Conservation (phyloP, 371 early-diverging fungal genomes). For the Mucor mucedo region DNA sequence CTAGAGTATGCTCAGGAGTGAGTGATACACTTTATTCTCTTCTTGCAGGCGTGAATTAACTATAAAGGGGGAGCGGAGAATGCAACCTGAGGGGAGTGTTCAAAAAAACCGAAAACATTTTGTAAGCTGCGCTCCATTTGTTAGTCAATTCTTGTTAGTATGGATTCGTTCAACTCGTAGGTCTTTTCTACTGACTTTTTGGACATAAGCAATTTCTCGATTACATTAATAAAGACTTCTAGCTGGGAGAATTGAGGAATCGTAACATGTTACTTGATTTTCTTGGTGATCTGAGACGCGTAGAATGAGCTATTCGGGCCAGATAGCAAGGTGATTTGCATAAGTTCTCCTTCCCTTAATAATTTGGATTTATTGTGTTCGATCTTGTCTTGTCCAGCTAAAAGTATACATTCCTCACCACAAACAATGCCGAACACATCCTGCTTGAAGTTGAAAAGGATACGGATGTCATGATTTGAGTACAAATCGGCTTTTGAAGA, state of each 20-base stretch:
- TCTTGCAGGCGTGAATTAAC: too few relatives aligned
- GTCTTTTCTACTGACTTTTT: not conserved
- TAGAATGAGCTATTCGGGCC: not conserved
- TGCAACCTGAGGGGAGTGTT: too few relatives aligned
- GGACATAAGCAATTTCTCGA: not conserved
- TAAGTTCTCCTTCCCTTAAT: too few relatives aligned
- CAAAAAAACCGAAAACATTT: not conserved
- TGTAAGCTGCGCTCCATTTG: not conserved
- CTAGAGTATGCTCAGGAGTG: too few relatives aligned
- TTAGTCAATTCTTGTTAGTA: not conserved
- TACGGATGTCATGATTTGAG: constrained; percentile 3
- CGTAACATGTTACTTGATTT: not conserved
- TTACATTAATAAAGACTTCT: not conserved
- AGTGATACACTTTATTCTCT: too few relatives aligned
- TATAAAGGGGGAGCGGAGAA: too few relatives aligned
- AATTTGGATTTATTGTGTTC: too few relatives aligned
- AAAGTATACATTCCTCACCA: not conserved
- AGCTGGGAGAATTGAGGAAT: not conserved
- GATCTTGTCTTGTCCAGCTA: too few relatives aligned
- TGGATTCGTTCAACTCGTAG: not conserved
- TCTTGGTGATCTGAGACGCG: not conserved
- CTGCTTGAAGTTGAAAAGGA: constrained; percentile 14
- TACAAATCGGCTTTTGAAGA: too few relatives aligned
- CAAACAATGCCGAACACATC: constrained; percentile 15
- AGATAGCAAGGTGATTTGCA: not conserved